phyloP scores from a whole-genome alignment of 2,329 filamentous ascomycete genomes.

The Xylaria sp. region DNA sequence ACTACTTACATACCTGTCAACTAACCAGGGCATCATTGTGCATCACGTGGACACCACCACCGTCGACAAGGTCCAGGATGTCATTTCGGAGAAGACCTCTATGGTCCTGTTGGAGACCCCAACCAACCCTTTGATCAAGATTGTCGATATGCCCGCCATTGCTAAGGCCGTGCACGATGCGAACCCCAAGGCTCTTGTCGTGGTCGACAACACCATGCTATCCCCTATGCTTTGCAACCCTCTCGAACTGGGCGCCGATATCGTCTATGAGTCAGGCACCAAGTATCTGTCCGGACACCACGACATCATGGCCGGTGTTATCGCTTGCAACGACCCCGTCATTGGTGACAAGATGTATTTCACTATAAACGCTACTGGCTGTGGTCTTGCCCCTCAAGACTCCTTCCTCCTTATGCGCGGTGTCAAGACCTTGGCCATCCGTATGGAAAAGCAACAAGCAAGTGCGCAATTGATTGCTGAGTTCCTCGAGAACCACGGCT shows the following conservation, averaged over 20 bases:
- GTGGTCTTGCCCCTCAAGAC: conserved; percentile 90
- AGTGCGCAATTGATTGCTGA: conserved; percentile 88
- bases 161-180: conserved; percentile 68
- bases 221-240: conserved; percentile 92
- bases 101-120: conserved; percentile 97
- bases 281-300: conserved; percentile 98
- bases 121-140: conserved; percentile 97
- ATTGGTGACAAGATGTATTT: conserved; percentile 91
- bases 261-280: conserved; percentile 95
- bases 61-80: conserved; percentile 61
- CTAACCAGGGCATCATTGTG: conserved; percentile 85
- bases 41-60: conserved; percentile 94
- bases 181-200: conserved; percentile 74
- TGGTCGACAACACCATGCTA: conserved; percentile 98
- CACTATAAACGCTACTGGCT: conserved; percentile 94
- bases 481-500: conserved; percentile 86
- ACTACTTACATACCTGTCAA: conserved; percentile 83
- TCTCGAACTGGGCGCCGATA: conserved; percentile 87
- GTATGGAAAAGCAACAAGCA: conserved; percentile 96
- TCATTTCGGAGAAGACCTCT: conserved; percentile 73
- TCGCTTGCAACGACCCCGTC: conserved; percentile 77
- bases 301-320: conserved; percentile 97
- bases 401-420: conserved; percentile 93
- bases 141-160: conserved; percentile 84
- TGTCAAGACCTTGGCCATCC: conserved; percentile 92